Conservation (phyloP, 2,329 filamentous ascomycete species). For the Arthrobotrys megalospora region DNA sequence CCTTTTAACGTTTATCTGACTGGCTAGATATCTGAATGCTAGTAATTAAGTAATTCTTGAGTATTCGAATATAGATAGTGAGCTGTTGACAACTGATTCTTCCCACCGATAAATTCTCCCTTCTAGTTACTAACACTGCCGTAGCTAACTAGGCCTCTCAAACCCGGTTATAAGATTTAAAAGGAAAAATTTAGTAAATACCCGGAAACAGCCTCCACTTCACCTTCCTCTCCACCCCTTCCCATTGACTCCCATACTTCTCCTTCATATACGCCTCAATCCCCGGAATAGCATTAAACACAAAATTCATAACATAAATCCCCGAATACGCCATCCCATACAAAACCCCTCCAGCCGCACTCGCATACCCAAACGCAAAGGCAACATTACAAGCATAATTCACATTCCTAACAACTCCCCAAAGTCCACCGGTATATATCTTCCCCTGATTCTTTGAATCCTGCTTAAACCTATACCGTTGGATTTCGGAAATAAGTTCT, state of each 20-base stretch:
- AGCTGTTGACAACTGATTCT: too few species aligned
- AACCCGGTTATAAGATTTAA: not conserved
- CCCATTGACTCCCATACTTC: constrained; percentile 40
- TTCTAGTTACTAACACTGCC: too few species aligned
- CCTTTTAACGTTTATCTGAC: too few species aligned
- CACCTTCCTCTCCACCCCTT: constrained; percentile 43
- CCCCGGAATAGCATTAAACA: constrained; percentile 41
- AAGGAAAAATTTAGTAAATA: constrained; percentile 37
- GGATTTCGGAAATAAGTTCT: constrained; percentile 28
- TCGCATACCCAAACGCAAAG: constrained; percentile 39
- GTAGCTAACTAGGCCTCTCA: too few species aligned
- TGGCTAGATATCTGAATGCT: too few species aligned
- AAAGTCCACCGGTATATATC: constrained; percentile 41
- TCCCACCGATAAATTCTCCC: too few species aligned
- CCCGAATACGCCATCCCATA: constrained; percentile 43
- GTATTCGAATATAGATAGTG: too few species aligned
- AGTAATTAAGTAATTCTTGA: too few species aligned
- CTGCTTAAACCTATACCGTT: constrained; percentile 32
- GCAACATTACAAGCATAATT: constrained; percentile 51
- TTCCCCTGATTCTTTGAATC: constrained; percentile 42
- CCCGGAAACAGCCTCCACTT: constrained; percentile 46
- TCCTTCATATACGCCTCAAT: constrained; percentile 42
- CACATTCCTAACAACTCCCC: constrained; percentile 39
- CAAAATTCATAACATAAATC: constrained; percentile 47
- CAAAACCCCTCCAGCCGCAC: constrained; percentile 28